Base-by-base conservation (phyloP, 2,329 filamentous ascomycete genomes). In the Diaporthe capsici region DNA sequence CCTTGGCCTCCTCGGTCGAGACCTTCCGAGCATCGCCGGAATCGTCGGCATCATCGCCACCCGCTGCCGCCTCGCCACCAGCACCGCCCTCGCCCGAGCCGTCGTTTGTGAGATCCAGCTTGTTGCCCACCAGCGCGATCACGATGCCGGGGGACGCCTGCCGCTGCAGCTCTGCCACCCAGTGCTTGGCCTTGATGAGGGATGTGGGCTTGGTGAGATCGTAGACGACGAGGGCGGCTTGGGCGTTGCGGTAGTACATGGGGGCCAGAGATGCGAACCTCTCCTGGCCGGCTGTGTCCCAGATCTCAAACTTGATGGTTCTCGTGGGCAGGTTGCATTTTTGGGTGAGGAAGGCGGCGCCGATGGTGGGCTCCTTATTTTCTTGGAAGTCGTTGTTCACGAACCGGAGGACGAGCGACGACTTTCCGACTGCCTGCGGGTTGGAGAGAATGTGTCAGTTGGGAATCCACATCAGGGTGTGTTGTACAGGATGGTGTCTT, bases 351-450 rank as follows among this genome's bases (percentile, higher is more conserved):
- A 99, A 99, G 78, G 97, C 97, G 82, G 97, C 97, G 90, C 97
- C 97, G 86, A 99, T 99, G 79, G 97, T 99, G 77, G 97, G 97
- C 85, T 99, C 97, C 89, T 98, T 98, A 87, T 98, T 98, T 87
- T 98, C 97, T 88, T 99, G 97, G 83, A 99, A 99, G 86, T 98
- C 96, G 87, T 99, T 97, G 90, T 98, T 98, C 84, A 99, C 97
- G 86, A 99, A 99, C 83, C 97, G 95, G 83, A 99, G 91, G 78
- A 99, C 97, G 76, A 99, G 92, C 61, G 97, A 99, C 68, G 97
- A 98, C 97, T 98, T 65, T 57, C 58, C 58, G 58, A 65, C 34
- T 47, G 71, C 71, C 61, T 72, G 31, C 22, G 22, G 82, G 34
- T 74, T 49, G 34, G n/a, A 68, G 68, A 71, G 68, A 13, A 34